These are phyloP conservation scores for Lactuca sativa DNA, from an alignment of 129 eudicot genomes.

Conservation along the genomic window DNA sequence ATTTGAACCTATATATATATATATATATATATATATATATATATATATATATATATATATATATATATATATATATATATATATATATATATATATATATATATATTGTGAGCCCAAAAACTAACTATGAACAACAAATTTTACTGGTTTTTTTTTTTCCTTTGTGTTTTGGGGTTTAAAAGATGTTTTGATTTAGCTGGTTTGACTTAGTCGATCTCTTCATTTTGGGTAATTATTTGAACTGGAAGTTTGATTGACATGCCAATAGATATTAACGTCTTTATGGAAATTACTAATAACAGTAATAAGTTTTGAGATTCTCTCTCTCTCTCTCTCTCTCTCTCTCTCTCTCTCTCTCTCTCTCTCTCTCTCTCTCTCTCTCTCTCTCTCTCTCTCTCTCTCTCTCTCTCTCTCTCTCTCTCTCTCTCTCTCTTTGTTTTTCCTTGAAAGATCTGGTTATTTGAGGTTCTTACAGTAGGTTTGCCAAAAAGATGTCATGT, in stretches of 20 bases:
- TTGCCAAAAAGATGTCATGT: slow-evolving; percentile 55
- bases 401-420: too few species aligned
- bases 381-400: too few species aligned
- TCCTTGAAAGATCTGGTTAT: slow-evolving; percentile 30
- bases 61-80: too few species aligned
- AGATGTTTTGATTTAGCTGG: not conserved
- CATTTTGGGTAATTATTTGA: not conserved
- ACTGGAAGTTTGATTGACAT: slow-evolving; percentile 51
- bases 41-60: too few species aligned
- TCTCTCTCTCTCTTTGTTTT: not conserved
- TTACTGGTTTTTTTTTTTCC: not conserved
- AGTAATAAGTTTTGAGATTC: slow-evolving; percentile 82
- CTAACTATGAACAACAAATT: slow-evolving; percentile 46
- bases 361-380: not conserved
- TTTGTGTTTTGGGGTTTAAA: not conserved
- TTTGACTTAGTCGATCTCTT: not conserved
- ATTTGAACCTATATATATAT: too few species aligned
- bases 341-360: too few species aligned
- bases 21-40: too few species aligned
- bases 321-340: too few species aligned
- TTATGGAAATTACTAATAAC: slow-evolving; percentile 29
- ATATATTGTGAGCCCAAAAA: too few species aligned
- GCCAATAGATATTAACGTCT: slow-evolving; percentile 66
- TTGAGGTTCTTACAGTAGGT: slow-evolving; percentile 30
- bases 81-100: too few species aligned